Base-by-base conservation (phyloP, 2,329 filamentous ascomycete species). In the Helotiales sp. region DNA sequence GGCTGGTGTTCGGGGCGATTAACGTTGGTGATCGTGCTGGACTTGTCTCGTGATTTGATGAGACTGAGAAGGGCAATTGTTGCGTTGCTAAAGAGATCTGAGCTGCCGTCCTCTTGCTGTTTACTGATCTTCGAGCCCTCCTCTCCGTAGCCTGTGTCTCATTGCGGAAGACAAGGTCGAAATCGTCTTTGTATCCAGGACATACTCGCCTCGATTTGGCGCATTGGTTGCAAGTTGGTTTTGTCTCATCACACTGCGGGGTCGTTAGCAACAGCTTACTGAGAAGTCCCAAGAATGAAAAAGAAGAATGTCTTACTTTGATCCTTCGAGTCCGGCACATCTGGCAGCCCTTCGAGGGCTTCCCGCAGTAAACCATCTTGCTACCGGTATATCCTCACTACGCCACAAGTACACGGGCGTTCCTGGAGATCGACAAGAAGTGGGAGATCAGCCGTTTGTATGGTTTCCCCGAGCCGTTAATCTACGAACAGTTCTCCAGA, bases 251-350 rank as follows among this genome's bases (percentile, higher is more conserved):
- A 77, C 89, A 91, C 88, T 91, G 72, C 50, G 26, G 24, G 26
- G 17, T 43, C 8, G 20, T 58, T 13, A 58, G 40, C 17, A 26
- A 34, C 30, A 45, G 40, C 43, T 55, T 43, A 28, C 43, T 26
- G 30, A n/a, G 43, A 7, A 49, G 2, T 24, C 13, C 20, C 6
- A 24, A n/a, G n/a, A n/a, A 34, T 11, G 32, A 3, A 43, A 6
- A 43, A 24, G 20, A 17, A 26, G 10, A 7, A 30, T 40, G 1
- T 37, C 82, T 70, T 82, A 91, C 90, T 85, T 92, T 92, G 76
- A 93, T 92, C 73, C 90, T 85, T 71, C 90, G 84, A 40, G 85
- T 90, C 76, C 90, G 86, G 77, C 90, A 93, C 86, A 90, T 92
- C 80, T 91, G 89, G 74, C 90, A 93, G 73, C 89, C 90, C 79